Evolutionary conservation across 1,139 yeast species (phyloP).

Genomic region (Protomyces macrosporus): DNA sequence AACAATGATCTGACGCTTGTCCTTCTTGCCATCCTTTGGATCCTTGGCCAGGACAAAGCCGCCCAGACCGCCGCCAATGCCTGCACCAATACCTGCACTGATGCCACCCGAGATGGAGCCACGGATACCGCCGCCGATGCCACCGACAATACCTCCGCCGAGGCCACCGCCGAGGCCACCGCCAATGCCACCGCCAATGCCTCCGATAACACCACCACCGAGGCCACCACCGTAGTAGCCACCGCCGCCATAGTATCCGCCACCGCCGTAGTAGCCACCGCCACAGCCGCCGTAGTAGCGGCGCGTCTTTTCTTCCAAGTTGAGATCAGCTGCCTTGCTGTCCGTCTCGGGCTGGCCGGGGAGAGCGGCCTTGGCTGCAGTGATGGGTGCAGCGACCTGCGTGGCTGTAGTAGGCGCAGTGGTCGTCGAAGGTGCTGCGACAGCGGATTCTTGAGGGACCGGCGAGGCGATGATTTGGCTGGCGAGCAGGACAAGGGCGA

Average conservation of each 20-base stretch:
- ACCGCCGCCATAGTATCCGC: neutral
- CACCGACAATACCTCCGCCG: neutral
- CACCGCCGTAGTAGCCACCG: conserved; percentile 1
- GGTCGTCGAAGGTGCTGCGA: neutral
- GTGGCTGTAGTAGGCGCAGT: neutral
- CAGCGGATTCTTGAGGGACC: neutral
- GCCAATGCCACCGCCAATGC: conserved; percentile 1
- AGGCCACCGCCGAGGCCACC: conserved; percentile 10
- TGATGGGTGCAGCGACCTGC: neutral
- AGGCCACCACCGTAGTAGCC: neutral
- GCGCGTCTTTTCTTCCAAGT: neutral
- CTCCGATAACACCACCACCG: neutral
- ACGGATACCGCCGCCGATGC: neutral
- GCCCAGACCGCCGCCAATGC: conserved; percentile 11
- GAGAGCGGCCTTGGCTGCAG: neutral
- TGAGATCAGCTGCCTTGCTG: neutral
- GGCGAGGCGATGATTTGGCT: neutral
- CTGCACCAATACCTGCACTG: neutral
- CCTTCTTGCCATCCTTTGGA: neutral
- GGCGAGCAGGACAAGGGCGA: neutral
- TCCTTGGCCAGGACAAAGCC: conserved; percentile 7
- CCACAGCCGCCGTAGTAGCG: neutral
- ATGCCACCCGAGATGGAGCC: neutral
- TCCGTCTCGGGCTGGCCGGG: neutral
- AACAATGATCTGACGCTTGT: neutral